Evolutionary conservation across 2,329 filamentous ascomycete species (phyloP).

Genomic region (Mycogone perniciosa): DNA sequence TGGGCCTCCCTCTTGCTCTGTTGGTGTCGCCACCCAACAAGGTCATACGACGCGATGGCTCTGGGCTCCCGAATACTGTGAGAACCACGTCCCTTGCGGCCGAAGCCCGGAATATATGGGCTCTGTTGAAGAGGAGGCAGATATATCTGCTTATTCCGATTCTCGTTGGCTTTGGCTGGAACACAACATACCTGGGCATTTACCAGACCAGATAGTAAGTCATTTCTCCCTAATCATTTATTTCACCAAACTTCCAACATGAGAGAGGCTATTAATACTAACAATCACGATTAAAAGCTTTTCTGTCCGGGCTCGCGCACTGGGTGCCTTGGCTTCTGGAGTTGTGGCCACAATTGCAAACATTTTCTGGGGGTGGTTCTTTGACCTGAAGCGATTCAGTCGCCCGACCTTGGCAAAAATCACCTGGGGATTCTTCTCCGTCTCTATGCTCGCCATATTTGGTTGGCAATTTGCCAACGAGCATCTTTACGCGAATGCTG

Average conservation of each 20-base stretch:
- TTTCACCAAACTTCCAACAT: slow-evolving; percentile 25
- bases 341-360: slow-evolving; percentile 37
- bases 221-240: slow-evolving; percentile 43
- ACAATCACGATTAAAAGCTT: not conserved
- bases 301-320: not conserved
- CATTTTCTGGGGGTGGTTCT: slow-evolving; percentile 45
- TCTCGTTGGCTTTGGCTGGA: slow-evolving; percentile 45
- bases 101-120: slow-evolving; percentile 15
- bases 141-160: slow-evolving; percentile 44
- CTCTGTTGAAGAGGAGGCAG: slow-evolving; percentile 35
- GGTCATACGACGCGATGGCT: slow-evolving; percentile 22
- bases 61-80: not conserved
- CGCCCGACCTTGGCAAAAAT: slow-evolving; percentile 36
- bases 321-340: not conserved
- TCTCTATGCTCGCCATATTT: slow-evolving; percentile 37
- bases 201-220: slow-evolving; percentile 42
- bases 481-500: slow-evolving; percentile 10
- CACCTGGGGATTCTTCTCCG: slow-evolving; percentile 36
- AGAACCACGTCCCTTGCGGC: not conserved
- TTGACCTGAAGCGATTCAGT: slow-evolving; percentile 36
- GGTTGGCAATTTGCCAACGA: slow-evolving; percentile 44
- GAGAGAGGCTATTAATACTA: not conserved
- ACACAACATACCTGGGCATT: slow-evolving; percentile 43
- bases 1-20: slow-evolving; percentile 21
- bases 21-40: slow-evolving; percentile 24